A percentile compares a stretch with the other conserved stretches of the same genome.
Conservation (phyloP, 331 rosid genomes). For the Rhamnella rubrinervis region DNA sequence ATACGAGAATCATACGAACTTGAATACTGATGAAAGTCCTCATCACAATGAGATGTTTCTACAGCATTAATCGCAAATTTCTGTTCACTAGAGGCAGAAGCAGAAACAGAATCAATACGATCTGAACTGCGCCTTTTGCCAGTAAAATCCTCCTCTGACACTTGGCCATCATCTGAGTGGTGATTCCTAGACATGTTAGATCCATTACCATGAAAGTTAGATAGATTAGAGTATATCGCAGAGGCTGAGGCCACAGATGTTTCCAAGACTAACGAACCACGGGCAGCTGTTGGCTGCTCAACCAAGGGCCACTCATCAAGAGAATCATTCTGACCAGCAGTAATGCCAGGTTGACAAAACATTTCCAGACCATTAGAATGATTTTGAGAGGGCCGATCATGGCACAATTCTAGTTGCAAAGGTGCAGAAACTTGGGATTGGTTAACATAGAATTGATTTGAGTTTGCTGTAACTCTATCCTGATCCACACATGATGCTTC, state of each 20-base stretch:
- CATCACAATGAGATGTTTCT: constrained; percentile 27
- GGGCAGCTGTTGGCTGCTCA: constrained; percentile 38
- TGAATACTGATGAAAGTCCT: constrained; percentile 27
- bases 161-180: constrained; percentile 33
- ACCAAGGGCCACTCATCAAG: constrained; percentile 45
- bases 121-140: constrained; percentile 26
- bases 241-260: constrained; percentile 26
- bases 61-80: constrained; percentile 15
- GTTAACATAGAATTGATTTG: constrained; percentile 27
- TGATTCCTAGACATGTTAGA: constrained; percentile 27
- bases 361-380: constrained; percentile 13
- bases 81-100: constrained; percentile 34
- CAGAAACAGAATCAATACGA: constrained; percentile 16
- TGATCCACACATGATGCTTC: constrained; percentile 23
- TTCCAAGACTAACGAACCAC: constrained; percentile 19
- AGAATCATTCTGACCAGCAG: constrained; percentile 29
- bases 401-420: constrained; percentile 31
- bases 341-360: background rate
- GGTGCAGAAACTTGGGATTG: constrained; percentile 32
- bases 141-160: constrained; percentile 23
- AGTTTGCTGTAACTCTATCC: constrained; percentile 20
- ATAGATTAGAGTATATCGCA: constrained; percentile 20
- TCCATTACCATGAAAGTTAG: constrained; percentile 24
- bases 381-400: constrained; percentile 26
- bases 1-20: constrained; percentile 20